Evolutionary conservation across 2,329 filamentous ascomycete species (phyloP).

Genomic region (Pseudocercospora macadamiae): DNA sequence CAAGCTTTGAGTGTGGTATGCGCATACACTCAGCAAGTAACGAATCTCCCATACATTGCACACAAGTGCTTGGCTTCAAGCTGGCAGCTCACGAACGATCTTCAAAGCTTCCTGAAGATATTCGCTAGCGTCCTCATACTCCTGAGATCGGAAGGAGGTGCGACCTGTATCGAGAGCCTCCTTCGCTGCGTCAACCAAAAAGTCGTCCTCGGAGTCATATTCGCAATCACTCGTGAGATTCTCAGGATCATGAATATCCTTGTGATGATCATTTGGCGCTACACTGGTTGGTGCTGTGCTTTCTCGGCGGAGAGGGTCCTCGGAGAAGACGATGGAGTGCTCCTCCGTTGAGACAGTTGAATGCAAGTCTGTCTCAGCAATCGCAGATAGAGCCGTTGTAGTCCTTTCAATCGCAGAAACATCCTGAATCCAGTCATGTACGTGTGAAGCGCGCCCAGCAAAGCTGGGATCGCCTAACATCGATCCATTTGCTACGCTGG

Average conservation of each 20-base stretch:
- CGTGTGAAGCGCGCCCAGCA: background rate
- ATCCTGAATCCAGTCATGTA: constrained; percentile 17
- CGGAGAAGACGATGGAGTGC: background rate
- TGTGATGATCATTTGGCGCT: background rate
- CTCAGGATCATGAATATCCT: background rate
- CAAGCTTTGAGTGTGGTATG: constrained; percentile 31
- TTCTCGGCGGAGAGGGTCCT: background rate
- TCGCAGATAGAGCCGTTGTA: background rate
- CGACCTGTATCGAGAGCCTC: constrained; percentile 32
- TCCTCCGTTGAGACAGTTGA: background rate
- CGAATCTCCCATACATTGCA: constrained; percentile 34
- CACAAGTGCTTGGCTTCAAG: constrained; percentile 23
- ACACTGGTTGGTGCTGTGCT: constrained; percentile 1
- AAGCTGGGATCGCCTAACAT: constrained; percentile 4
- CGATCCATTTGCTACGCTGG: constrained; percentile 17
- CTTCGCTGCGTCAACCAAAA: constrained; percentile 33
- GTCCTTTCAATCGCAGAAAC: constrained; percentile 9
- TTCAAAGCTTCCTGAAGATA: constrained; percentile 35
- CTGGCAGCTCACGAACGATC: constrained; percentile 30
- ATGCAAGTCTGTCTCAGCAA: background rate
- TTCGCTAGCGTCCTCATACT: constrained; percentile 33
- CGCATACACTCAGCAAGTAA: constrained; percentile 36
- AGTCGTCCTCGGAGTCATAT: constrained; percentile 30
- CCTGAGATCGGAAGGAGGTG: constrained; percentile 29
- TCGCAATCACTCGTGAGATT: background rate